Evolutionary conservation across 225 moss, liverwort and hornwort species (phyloP), one percentile per base, ranked within the genome.

Genomic region (Straminergon stramineum): DNA sequence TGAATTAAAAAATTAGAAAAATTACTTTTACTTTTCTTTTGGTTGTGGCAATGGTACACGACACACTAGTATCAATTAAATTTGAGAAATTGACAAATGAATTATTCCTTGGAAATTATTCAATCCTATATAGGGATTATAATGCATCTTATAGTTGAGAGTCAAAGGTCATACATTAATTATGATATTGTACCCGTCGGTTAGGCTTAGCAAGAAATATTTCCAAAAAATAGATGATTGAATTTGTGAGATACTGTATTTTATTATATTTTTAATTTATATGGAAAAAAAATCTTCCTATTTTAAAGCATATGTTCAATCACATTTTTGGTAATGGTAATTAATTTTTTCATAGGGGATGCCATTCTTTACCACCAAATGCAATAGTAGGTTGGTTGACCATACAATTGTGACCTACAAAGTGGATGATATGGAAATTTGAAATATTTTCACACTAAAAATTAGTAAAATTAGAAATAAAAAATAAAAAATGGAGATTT

Each of bases 111-210:
- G 2, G 15, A 26, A 41, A 15, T 70, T 7, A 15, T 71, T 41
- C 4, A 43, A 27, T 28, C 5, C 0, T 28, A 5, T 14, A 4
- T 13, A 15, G 3, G 26, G 4, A 1, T 41, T 43, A 6, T 17
- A 28, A 28, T 7, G 6, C 28, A 74, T 28, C 2, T 74, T 45
- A 3, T 9, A 2, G 17, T 28, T 43, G 10, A 43, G 4, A 43
- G 5, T 16, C 16, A 15, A 73, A 15, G 2, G 45, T 30, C 10
- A 41, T 71, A 45, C 1, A 74, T 28, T 11, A 18, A 75, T 15
- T 18, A 10, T 31, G 4, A 74, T 30, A 48, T 30, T 4, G 10
- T 8, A 70, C 2, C 2, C 0, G 0, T 2, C 11, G 1, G 2
- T 30, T 18, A 75, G 11, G 4, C 4, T 41, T 1, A 1, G 0